Percentiles rank a stretch among this genome's conserved stretches.
Evolutionary conservation across 257 asterid genomes (phyloP).

Genomic region (Ilex asprella): DNA sequence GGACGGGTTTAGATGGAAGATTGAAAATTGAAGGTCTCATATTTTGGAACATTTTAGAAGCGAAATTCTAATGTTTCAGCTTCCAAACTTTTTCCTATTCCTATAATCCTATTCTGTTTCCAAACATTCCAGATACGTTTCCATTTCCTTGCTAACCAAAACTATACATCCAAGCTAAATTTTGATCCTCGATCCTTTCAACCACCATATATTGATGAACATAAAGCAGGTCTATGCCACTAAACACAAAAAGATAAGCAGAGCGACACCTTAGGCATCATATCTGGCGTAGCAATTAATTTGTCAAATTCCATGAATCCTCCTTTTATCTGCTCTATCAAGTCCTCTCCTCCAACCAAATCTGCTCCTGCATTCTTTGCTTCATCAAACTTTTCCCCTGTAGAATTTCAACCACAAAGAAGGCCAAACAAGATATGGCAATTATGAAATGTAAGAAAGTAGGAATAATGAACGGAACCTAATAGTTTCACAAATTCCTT

Average conservation of each 20-base stretch:
- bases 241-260: background rate
- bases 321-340: slow-evolving; percentile 81
- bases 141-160: too few relatives aligned
- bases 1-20: too few relatives aligned
- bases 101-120: too few relatives aligned
- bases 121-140: too few relatives aligned
- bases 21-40: too few relatives aligned
- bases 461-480: background rate
- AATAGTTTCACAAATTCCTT: background rate
- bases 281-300: slow-evolving; percentile 95
- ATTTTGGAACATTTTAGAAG: too few relatives aligned
- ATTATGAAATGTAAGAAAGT: background rate
- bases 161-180: too few relatives aligned
- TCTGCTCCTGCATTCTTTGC: slow-evolving; percentile 99
- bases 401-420: slow-evolving; percentile 22
- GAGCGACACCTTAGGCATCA: slow-evolving; percentile 89
- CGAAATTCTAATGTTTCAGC: too few relatives aligned
- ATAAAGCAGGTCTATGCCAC: background rate
- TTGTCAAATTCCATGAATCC: slow-evolving; percentile 96
- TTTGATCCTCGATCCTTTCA: too few relatives aligned
- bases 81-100: too few relatives aligned
- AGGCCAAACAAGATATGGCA: slow-evolving; percentile 16
- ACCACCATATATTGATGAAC: too few relatives aligned
- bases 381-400: slow-evolving; percentile 96
- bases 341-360: slow-evolving; percentile 94